Base-by-base conservation (phyloP, 129 eudicot genomes). In the Silybum marianum region DNA sequence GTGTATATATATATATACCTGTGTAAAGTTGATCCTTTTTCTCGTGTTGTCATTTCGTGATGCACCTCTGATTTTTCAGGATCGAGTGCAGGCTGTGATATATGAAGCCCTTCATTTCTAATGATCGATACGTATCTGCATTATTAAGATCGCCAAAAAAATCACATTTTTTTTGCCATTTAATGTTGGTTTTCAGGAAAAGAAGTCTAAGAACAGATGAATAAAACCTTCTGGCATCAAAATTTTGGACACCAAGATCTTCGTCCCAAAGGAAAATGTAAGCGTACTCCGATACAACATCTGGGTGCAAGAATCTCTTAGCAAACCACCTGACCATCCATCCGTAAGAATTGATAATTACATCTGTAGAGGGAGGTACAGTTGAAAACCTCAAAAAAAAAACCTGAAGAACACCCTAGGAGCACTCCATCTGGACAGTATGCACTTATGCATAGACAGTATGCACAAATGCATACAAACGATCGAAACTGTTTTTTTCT, bases 241-340 rank as follows among this genome's bases (percentile, higher is more conserved):
- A 94, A 84, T 91, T 80, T 84, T 89, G 89, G 46, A 94, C 98
- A 73, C 98, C 98, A 51, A 94, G 97, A 80, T 94, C 98, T 87
- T 94, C 98, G 38, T 94, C 98, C 98, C 98, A 94, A 48, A 94
- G 97, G 80, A 94, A 94, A 70, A 94, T 88, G 82, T 91, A 94
- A 78, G 91, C 94, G 42, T 94, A 91, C 81, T 84, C 88, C 12
- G 95, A 75, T 23, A 94, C 87, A 38, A 94, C 82, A 84, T 90
- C 95, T 16, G 98, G 98, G 81, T 94, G 98, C 77, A 94, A 84
- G 84, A 91, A 94, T 42, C 98, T 86, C 85, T 94, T 94, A 21
- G 98, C 98, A 90, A 94, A 94, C 98, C 98, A 94, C 98, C 98
- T 91, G 42, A 48, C 76, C 77, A 81, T 74, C 34, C 48, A 79